Evolutionary conservation across 73 alveolate genomes (phyloP).

Genomic region (Blepharisma stoltei): DNA sequence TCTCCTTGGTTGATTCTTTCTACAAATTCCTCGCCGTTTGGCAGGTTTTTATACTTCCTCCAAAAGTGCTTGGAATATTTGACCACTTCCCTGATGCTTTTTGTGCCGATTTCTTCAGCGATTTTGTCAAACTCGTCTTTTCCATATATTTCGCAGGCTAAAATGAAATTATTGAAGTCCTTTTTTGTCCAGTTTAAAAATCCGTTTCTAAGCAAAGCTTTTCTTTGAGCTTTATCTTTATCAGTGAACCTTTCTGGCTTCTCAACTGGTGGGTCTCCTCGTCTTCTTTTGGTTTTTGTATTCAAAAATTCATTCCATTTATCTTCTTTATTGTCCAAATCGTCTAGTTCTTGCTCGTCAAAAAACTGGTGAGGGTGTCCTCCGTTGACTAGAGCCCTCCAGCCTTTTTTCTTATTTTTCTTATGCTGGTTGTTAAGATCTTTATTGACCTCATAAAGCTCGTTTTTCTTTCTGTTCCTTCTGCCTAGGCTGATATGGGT

Average conservation of each 20-base stretch:
- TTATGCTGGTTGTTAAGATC: slow-evolving; percentile 71
- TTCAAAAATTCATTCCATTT: slow-evolving; percentile 67
- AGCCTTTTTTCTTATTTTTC: slow-evolving; percentile 76
- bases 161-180: slow-evolving; percentile 70
- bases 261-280: not conserved
- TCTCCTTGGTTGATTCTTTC: slow-evolving; percentile 90
- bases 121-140: slow-evolving; percentile 62
- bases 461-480: slow-evolving; percentile 53
- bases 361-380: slow-evolving; percentile 86
- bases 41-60: slow-evolving; percentile 71
- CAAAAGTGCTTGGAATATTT: slow-evolving; percentile 84
- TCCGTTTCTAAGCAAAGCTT: slow-evolving; percentile 53
- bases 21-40: slow-evolving; percentile 83
- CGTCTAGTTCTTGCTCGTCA: slow-evolving; percentile 71
- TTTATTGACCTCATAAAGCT: slow-evolving; percentile 63
- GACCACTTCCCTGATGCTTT: slow-evolving; percentile 79
- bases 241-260: slow-evolving; percentile 59
- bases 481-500: slow-evolving; percentile 23
- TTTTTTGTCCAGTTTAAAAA: slow-evolving; percentile 72
- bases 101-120: slow-evolving; percentile 64
- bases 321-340: slow-evolving; percentile 73
- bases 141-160: slow-evolving; percentile 67
- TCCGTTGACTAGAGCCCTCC: slow-evolving; percentile 80
- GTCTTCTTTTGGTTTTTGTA: slow-evolving; percentile 27
- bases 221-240: slow-evolving; percentile 65